Percentiles rank a stretch among this genome's conserved stretches.
phyloP scores from a whole-genome alignment of 768 basidiomycete species.

The Grammothele lineata region DNA sequence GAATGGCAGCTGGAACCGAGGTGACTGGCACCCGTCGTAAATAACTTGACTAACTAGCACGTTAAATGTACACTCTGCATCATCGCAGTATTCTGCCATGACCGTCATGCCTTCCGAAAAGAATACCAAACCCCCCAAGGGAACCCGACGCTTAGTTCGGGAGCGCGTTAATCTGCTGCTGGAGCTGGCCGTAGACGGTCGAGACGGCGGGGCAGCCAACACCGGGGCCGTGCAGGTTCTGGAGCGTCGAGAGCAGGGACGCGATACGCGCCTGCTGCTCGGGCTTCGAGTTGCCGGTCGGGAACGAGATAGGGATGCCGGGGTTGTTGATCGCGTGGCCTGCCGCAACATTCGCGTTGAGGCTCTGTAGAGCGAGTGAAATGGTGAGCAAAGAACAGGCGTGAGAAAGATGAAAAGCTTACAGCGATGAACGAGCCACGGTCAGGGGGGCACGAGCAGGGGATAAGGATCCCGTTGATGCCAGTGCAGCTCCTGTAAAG shows the following conservation, averaged over 20 bases:
- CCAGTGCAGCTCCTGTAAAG: constrained; percentile 27
- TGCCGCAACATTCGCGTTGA: constrained; percentile 48
- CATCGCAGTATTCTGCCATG: constrained; percentile 5
- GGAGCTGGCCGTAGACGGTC: constrained; percentile 30
- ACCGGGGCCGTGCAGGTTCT: constrained; percentile 68
- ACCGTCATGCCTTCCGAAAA: no score
- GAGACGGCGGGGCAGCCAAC: constrained; percentile 63
- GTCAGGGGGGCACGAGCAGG: constrained; percentile 33
- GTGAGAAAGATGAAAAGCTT: neutral
- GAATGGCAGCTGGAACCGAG: constrained; percentile 14
- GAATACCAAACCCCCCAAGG: no score
- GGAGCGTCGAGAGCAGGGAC: constrained; percentile 61
- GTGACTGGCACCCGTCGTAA: constrained; percentile 18
- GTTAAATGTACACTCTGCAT: no score
- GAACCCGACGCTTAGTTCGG: no score
- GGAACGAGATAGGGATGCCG: constrained; percentile 53
- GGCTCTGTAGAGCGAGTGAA: constrained; percentile 1
- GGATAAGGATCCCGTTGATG: constrained; percentile 29
- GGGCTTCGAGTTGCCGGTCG: constrained; percentile 48
- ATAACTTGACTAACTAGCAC: constrained; percentile 13
- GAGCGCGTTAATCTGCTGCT: constrained; percentile 15
- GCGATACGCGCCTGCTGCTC: constrained; percentile 55
- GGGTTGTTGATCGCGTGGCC: constrained; percentile 67
- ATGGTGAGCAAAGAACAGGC: neutral
- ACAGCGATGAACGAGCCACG: constrained; percentile 18